A percentile compares a stretch with the other conserved stretches of the same genome.
These are phyloP conservation scores for Monosporascus ibericus DNA, from an alignment of 2,329 filamentous ascomycete species.

Conservation along the genomic window DNA sequence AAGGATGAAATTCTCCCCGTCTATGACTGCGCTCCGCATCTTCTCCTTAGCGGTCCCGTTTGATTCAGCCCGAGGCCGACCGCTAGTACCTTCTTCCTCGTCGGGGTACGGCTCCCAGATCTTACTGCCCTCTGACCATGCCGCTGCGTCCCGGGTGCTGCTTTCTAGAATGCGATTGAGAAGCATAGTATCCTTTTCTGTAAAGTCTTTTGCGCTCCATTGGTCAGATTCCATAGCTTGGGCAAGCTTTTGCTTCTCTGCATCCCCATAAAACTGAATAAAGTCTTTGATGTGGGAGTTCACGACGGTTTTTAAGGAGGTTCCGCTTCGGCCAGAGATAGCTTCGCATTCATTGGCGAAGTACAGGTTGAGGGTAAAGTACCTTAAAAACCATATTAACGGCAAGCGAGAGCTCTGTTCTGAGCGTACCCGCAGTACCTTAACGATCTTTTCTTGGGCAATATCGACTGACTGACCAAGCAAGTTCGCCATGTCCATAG, in stretches of 20 bases:
- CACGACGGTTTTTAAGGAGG: constrained; percentile 69
- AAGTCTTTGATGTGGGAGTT: constrained; percentile 80
- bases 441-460: constrained; percentile 70
- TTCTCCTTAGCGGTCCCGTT: constrained; percentile 56
- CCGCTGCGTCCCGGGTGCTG: constrained; percentile 63
- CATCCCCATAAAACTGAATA: constrained; percentile 63
- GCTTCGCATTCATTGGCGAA: constrained; percentile 86
- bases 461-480: constrained; percentile 76
- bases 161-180: constrained; percentile 61
- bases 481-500: constrained; percentile 70
- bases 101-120: constrained; percentile 49
- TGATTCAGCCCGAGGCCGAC: constrained; percentile 31
- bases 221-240: constrained; percentile 74
- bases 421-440: constrained; percentile 69
- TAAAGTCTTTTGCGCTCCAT: constrained; percentile 74
- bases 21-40: constrained; percentile 67
- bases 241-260: constrained; percentile 67
- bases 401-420: constrained; percentile 66
- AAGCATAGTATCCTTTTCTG: constrained; percentile 51
- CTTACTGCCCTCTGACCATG: constrained; percentile 57
- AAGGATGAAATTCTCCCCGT: constrained; percentile 79
- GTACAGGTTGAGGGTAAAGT: constrained; percentile 74
- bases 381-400: constrained; percentile 66
- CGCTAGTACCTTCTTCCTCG: constrained; percentile 27
- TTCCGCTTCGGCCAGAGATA: constrained; percentile 72